Base-by-base conservation (phyloP, 1,284 basidiomycete species). In the Heterobasidion parviporum region DNA sequence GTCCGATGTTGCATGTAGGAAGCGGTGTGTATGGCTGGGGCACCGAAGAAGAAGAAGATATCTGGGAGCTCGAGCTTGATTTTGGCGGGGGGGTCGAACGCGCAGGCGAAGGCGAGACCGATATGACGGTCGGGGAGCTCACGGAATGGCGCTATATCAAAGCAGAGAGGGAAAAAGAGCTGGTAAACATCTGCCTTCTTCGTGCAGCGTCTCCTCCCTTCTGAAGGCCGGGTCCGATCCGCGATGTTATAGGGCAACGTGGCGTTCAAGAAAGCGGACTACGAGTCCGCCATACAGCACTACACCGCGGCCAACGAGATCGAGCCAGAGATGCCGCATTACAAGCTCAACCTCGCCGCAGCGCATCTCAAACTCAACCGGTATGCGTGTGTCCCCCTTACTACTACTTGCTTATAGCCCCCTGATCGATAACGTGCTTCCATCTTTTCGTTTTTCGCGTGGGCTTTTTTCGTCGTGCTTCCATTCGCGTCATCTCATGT, bases 281-380 rank as follows among this genome's bases (percentile, higher is more conserved):
- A 74, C 57, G 67, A 72, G 26, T 61, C 63, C 8, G 85, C 85
- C 0, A 77, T 85, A 55, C 66, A 72, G 56, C 74, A 77, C 53
- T 87, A 87, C 64, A 74, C 79, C 60, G 65, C 69, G 5, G 85
- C 85, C 1, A 74, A 82, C 61, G 64, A 73, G 8, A 82, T 84
- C 50, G 85, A 87, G 63, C 78, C 83, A 8, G 85, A 87, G 65
- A 69, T 87, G 59, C 83, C 85, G 2, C 79, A 84, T 64, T 87
- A 87, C 61, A 81, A 86, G 62, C 75, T 87, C 43, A 87, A 87
- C 62, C 72, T 87, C 16, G 85, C 85, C 2, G 84, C 84, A 5
- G 84, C 85, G 1, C 76, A 85, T 66, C 65, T 87, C 43, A 87
- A 87, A 63, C 68, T 85, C 50, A 70, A 72, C 65, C 79, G 83